Percentiles rank a stretch among this genome's conserved stretches.
Conservation (phyloP, 805 yeast genomes). For the Kregervanrija delftensis region DNA sequence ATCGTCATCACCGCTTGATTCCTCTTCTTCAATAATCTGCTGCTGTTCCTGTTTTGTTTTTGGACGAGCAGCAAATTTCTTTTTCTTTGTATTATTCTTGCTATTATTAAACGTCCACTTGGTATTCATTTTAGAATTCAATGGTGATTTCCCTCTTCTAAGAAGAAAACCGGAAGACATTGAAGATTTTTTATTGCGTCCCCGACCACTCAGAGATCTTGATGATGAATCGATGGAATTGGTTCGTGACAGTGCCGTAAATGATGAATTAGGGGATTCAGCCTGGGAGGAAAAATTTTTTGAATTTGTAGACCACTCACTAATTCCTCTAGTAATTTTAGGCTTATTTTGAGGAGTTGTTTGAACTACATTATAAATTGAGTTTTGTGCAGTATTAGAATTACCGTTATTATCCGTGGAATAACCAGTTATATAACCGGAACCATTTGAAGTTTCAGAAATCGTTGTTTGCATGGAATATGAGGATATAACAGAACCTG, state of each 20-base stretch:
- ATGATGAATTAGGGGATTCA: slow-evolving; percentile 29
- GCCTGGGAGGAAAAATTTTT: slow-evolving; percentile 19
- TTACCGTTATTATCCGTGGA: slow-evolving; percentile 24
- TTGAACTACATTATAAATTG: neutral
- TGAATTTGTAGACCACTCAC: slow-evolving; percentile 26
- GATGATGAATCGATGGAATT: slow-evolving; percentile 30
- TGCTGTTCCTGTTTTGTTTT: slow-evolving; percentile 8
- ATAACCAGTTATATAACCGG: slow-evolving; percentile 30
- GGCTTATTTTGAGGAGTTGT: slow-evolving; percentile 14
- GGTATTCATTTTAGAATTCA: slow-evolving; percentile 23
- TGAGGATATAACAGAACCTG: slow-evolving; percentile 46
- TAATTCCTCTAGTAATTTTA: slow-evolving; percentile 22
- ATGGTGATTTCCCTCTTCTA: slow-evolving; percentile 28
- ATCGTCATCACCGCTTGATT: slow-evolving; percentile 10
- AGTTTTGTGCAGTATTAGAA: slow-evolving; percentile 5
- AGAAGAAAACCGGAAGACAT: slow-evolving; percentile 8
- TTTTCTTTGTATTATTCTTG: slow-evolving; percentile 7
- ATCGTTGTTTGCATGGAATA: slow-evolving; percentile 41
- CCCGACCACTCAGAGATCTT: slow-evolving; percentile 20
- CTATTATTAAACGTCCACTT: slow-evolving; percentile 21
- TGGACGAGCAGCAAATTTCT: too few species aligned
- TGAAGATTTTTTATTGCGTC: slow-evolving; percentile 13
- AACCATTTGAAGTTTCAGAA: slow-evolving; percentile 46
- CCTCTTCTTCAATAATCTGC: slow-evolving; percentile 21
- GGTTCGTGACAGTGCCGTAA: slow-evolving; percentile 27